Evolutionary conservation across 2,329 filamentous ascomycete genomes (phyloP).

Genomic region (Lasiodiplodia gonubiensis): DNA sequence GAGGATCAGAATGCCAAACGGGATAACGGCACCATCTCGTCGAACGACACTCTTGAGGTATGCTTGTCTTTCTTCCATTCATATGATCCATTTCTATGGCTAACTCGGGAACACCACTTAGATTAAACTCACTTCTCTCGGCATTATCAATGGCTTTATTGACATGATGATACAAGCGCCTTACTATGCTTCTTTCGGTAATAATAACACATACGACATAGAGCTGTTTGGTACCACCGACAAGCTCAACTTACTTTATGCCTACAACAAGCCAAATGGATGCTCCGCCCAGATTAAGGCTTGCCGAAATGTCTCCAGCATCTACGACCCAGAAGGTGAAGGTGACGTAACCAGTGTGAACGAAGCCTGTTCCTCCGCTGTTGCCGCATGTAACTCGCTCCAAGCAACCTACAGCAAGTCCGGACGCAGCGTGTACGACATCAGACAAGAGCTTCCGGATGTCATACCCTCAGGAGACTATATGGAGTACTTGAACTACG

Average conservation of each 20-base stretch:
- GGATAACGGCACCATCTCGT: constrained; percentile 55
- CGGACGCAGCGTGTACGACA: constrained; percentile 53
- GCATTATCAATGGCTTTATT: constrained; percentile 74
- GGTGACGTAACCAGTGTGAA: constrained; percentile 43
- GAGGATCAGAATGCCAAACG: constrained; percentile 67
- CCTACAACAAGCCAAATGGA: constrained; percentile 56
- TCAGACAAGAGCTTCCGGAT: constrained; percentile 44
- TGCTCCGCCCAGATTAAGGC: constrained; percentile 54
- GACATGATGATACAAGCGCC: constrained; percentile 68
- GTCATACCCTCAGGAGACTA: constrained; percentile 51
- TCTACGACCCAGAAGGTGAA: constrained; percentile 43
- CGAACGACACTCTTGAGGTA: constrained; percentile 56
- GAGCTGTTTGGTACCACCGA: constrained; percentile 60
- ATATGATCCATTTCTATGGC: neutral
- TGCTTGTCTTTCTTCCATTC: neutral
- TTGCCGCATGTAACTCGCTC: constrained; percentile 33
- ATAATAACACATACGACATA: constrained; percentile 70
- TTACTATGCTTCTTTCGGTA: constrained; percentile 63
- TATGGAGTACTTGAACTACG: constrained; percentile 58
- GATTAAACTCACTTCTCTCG: constrained; percentile 66
- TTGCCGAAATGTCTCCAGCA: constrained; percentile 41
- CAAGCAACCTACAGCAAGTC: constrained; percentile 19
- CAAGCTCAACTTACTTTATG: constrained; percentile 54
- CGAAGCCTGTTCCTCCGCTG: constrained; percentile 36
- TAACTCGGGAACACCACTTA: constrained; percentile 34